A percentile compares a stretch with the other conserved stretches of the same genome.
These are phyloP conservation scores for Gossypium longicalyx DNA, from an alignment of 345 rosid species.

Conservation along the genomic window DNA sequence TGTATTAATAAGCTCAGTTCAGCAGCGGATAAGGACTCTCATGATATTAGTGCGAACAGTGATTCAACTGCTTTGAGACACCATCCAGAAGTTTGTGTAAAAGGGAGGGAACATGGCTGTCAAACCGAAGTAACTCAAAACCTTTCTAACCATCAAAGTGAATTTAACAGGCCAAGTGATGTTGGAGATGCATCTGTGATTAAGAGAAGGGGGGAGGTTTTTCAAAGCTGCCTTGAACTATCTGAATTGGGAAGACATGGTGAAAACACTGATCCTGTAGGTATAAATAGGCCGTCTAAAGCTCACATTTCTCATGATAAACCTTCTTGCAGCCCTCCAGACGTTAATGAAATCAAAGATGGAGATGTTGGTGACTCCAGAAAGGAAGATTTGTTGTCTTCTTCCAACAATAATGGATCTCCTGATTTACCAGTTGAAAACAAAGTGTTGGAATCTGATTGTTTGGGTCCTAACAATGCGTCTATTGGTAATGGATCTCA, in stretches of 20 bases:
- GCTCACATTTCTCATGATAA: slow-evolving; percentile 23
- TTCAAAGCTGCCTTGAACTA: slow-evolving; percentile 46
- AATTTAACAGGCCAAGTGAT: slow-evolving; percentile 20
- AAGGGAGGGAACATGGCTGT: slow-evolving; percentile 31
- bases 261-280: slow-evolving; percentile 30
- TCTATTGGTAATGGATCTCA: slow-evolving; percentile 22
- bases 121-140: slow-evolving; percentile 23
- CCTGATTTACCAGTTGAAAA: slow-evolving; percentile 17
- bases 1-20: slow-evolving; percentile 42
- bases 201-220: slow-evolving; percentile 36
- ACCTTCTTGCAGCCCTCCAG: slow-evolving; percentile 18
- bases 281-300: slow-evolving; percentile 25
- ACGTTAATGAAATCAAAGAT: slow-evolving; percentile 32
- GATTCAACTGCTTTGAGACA: slow-evolving; percentile 25
- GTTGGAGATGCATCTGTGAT: slow-evolving; percentile 23
- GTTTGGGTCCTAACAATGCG: slow-evolving; percentile 20
- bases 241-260: slow-evolving; percentile 32
- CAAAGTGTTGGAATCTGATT: slow-evolving; percentile 7
- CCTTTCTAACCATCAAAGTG: slow-evolving; percentile 24
- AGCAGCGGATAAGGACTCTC: slow-evolving; percentile 27
- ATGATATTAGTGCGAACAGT: slow-evolving; percentile 16
- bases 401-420: slow-evolving; percentile 17
- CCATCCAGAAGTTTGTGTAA: slow-evolving; percentile 30
- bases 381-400: slow-evolving; percentile 20
- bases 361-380: slow-evolving; percentile 20